A percentile compares a stretch with the other conserved stretches of the same genome.
Conservation (phyloP, 164 flowering plant species). For the Saururus chinensis region DNA sequence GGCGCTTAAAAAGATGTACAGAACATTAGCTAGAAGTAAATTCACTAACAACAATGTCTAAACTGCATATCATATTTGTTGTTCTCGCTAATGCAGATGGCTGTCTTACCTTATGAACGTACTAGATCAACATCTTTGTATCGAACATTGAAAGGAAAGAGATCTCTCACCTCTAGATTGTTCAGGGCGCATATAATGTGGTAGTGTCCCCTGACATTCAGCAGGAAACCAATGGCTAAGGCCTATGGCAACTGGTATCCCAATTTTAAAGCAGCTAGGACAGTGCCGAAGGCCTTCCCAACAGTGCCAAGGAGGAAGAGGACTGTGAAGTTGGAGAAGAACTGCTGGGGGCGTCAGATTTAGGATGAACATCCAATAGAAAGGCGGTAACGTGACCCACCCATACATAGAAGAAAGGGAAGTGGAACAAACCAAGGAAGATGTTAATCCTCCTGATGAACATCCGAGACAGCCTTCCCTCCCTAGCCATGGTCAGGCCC, state of each 20-base stretch:
- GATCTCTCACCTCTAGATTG: conserved; percentile 28
- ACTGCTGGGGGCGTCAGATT: conserved; percentile 17
- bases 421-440: conserved; percentile 6
- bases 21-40: too few relatives aligned
- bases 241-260: conserved; percentile 49
- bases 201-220: conserved; percentile 53
- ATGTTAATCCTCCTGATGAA: conserved; percentile 34
- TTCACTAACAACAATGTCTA: too few relatives aligned
- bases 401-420: conserved; percentile 49
- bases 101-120: too few relatives aligned
- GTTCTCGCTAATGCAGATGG: too few relatives aligned
- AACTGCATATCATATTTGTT: too few relatives aligned
- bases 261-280: conserved; percentile 25
- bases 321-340: conserved; percentile 5
- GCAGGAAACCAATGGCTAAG: conserved; percentile 37
- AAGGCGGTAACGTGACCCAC: conserved; percentile 47
- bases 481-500: conserved; percentile 43
- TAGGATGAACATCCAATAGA: too few relatives aligned
- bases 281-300: conserved; percentile 47
- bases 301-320: conserved; percentile 13
- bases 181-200: conserved; percentile 30
- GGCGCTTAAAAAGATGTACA: too few relatives aligned
- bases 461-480: conserved; percentile 50
- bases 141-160: neutral
- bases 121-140: neutral